Evolutionary conservation across 192 early-diverging fungal species (phyloP).

Genomic region (Coemansia sp.): DNA sequence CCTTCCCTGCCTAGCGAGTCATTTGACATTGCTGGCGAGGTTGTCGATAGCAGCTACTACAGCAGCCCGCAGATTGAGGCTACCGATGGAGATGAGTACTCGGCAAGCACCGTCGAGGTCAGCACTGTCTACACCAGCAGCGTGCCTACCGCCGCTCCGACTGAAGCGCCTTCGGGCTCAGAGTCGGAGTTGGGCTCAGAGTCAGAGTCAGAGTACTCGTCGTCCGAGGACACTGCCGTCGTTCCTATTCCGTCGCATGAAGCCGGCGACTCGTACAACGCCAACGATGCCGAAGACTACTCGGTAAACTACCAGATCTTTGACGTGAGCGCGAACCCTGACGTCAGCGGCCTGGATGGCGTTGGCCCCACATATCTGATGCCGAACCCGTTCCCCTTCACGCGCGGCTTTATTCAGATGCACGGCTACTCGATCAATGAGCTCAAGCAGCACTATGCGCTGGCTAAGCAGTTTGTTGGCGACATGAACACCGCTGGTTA

Average conservation of each 20-base stretch:
- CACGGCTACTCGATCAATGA: constrained; percentile 35
- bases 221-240: constrained; percentile 4
- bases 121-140: constrained; percentile 10
- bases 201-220: not conserved
- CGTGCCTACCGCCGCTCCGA: not conserved
- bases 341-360: constrained; percentile 22
- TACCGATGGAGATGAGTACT: constrained; percentile 3
- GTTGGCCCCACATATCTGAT: constrained; percentile 41
- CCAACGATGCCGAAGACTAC: constrained; percentile 16
- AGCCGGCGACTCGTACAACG: constrained; percentile 7
- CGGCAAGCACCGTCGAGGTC: constrained; percentile 8
- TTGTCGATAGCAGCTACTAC: constrained; percentile 9
- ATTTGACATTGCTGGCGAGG: constrained; percentile 12
- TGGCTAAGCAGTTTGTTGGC: constrained; percentile 42
- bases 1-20: constrained; percentile 14
- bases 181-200: constrained; percentile 3
- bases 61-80: constrained; percentile 5
- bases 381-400: constrained; percentile 45
- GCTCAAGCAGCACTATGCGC: constrained; percentile 38
- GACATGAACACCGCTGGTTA: constrained; percentile 45
- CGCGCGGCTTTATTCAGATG: constrained; percentile 35
- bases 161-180: not conserved
- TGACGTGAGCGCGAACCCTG: constrained; percentile 9
- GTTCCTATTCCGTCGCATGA: constrained; percentile 7
- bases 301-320: constrained; percentile 9